A percentile compares a stretch with the other conserved stretches of the same genome.
phyloP scores from a whole-genome alignment of 2,329 filamentous ascomycete species.

The Cercospora brassicicola region DNA sequence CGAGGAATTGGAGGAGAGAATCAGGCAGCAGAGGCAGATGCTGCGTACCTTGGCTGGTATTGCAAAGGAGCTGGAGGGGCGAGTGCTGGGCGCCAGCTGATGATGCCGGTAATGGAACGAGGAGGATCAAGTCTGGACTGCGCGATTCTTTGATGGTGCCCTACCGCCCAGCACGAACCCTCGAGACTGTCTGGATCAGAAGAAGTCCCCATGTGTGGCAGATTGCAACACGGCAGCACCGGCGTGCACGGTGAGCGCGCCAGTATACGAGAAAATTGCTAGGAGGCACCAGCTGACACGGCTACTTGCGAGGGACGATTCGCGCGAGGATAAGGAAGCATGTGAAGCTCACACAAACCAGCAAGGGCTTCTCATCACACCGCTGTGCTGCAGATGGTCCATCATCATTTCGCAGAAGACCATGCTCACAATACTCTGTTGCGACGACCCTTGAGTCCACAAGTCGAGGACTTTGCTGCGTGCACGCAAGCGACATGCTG shows the following conservation, averaged over 20 bases:
- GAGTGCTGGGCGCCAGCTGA: constrained; percentile 9
- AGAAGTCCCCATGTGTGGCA: background rate
- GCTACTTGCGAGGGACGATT: background rate
- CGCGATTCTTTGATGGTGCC: background rate
- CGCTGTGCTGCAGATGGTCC: background rate
- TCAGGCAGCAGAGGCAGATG: constrained; percentile 61
- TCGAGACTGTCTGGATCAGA: background rate
- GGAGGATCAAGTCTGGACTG: background rate
- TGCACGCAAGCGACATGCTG: background rate
- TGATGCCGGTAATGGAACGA: background rate
- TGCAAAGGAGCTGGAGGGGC: constrained; percentile 19
- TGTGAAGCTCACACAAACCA: background rate
- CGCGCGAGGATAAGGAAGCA: background rate
- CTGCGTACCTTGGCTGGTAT: constrained; percentile 54
- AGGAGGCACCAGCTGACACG: background rate
- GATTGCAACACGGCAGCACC: background rate
- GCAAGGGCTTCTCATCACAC: background rate
- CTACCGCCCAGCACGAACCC: background rate
- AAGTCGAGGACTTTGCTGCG: background rate
- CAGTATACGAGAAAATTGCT: too few relatives aligned
- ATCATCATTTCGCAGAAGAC: background rate
- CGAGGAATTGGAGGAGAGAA: constrained; percentile 62
- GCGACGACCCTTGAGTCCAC: background rate
- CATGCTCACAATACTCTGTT: background rate
- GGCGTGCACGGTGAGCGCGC: background rate